These are phyloP conservation scores for Solanum habrochaites DNA, from an alignment of 257 asterid species.

Conservation along the genomic window DNA sequence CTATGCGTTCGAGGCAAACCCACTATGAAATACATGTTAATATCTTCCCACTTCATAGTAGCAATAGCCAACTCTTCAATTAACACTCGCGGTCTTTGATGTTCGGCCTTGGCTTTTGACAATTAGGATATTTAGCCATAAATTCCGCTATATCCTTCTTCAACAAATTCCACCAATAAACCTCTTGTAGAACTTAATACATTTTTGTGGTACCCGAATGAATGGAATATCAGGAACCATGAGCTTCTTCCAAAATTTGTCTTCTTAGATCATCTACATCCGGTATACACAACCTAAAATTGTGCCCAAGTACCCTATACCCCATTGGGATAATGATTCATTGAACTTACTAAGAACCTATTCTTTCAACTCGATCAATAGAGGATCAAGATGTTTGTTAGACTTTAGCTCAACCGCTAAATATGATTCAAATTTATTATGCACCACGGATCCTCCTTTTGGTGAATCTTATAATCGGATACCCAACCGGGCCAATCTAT, in stretches of 20 bases:
- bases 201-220: no score
- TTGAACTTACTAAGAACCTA: neutral
- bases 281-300: neutral
- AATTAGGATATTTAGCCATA: neutral
- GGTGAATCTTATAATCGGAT: neutral
- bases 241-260: neutral
- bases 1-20: neutral
- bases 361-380: neutral
- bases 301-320: neutral
- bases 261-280: neutral
- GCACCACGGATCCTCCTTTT: neutral
- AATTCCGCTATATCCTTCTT: neutral
- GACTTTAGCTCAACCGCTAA: neutral
- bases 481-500: neutral
- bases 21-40: neutral
- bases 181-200: no score
- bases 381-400: neutral
- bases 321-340: neutral
- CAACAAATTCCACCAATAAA: neutral
- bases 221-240: neutral
- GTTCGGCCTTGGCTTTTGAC: neutral
- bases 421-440: neutral
- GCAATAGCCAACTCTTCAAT: neutral
- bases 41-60: neutral
- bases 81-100: neutral